These are phyloP conservation scores for Diaporthe citri DNA, from an alignment of 2,329 filamentous ascomycete species.

Conservation along the genomic window DNA sequence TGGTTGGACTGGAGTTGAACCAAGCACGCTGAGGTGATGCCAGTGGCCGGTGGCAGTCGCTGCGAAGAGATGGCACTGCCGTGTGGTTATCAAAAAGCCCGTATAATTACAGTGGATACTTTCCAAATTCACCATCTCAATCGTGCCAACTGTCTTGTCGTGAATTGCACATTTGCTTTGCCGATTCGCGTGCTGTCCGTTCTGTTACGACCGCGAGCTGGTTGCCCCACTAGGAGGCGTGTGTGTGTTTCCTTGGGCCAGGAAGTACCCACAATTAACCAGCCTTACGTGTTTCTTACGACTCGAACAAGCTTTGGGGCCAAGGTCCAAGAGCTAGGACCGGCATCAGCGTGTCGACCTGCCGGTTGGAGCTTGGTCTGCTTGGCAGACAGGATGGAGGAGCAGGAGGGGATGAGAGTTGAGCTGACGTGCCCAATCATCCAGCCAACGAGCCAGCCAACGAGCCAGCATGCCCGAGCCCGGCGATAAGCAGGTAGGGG, in stretches of 20 bases:
- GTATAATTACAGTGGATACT: too few species aligned
- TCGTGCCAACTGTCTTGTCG: background rate
- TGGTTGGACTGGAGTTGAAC: background rate
- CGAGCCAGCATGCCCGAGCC: conserved; percentile 2
- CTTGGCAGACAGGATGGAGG: conserved; percentile 6
- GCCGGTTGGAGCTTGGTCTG: background rate
- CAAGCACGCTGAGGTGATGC: background rate
- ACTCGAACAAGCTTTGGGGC: conserved; percentile 18
- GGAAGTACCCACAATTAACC: background rate
- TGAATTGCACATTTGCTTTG: background rate
- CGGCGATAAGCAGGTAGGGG: conserved; percentile 13
- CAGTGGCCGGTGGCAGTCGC: background rate
- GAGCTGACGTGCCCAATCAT: background rate
- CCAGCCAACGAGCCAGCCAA: background rate
- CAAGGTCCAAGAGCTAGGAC: conserved; percentile 21
- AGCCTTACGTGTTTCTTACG: conserved; percentile 14
- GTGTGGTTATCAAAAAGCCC: background rate
- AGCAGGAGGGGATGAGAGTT: background rate
- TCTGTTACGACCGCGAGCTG: background rate
- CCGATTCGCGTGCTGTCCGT: background rate
- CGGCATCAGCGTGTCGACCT: background rate
- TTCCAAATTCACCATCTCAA: too few species aligned
- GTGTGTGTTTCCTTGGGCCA: background rate
- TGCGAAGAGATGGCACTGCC: background rate
- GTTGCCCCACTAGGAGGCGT: background rate